Base-by-base conservation (phyloP, 1,139 yeast species). In the Taphrina flavorubra region DNA sequence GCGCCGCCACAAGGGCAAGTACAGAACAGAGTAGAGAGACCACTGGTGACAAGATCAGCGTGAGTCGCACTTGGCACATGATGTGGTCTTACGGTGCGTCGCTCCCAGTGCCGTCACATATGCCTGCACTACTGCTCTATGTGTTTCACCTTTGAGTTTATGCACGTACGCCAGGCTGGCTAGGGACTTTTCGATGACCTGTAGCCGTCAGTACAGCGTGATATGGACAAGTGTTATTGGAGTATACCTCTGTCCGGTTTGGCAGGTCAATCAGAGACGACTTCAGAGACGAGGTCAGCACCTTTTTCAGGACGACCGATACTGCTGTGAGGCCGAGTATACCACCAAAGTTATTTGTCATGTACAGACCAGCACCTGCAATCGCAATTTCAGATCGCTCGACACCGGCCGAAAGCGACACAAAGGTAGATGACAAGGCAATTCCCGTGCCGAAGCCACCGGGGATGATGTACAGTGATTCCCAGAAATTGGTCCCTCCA, bases 361-460 rank as follows among this genome's bases (percentile, higher is more conserved):
- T 31, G 25, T 51, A 51, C 16, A 51, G 31, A 14, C 66, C 66
- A 13, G 47, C 55, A 8, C 47, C 44, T 13, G 66, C 66, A 14
- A 62, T 37, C 11, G 66, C 66, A 37, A 62, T 53, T n/a, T 36
- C 61, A 10, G 46, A 20, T n/a, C 40, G 16, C 34, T 39, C 37
- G 39, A 62, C 37, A 11, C 47, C 60, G 31, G 66, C 58, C 16
- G 66, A 51, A 16, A 62, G 47, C 8, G 51, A 47, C 13, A 62
- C 42, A 49, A 62, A 62, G 16, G 31, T 51, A 13, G 61, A 34
- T 3, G 66, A 25, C 49, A 44, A 25, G 14, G 61, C 66, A 10
- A 62, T 37, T n/a, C 61, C 66, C 11, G 66, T 62, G 6, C 61
- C 61, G n/a, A 62, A 39, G n/a, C 66, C 66, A 39, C 66, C 66